These are phyloP conservation scores for Sphagnum magellanicum DNA, from an alignment of 228 moss, liverwort and hornwort genomes.

Conservation along the genomic window DNA sequence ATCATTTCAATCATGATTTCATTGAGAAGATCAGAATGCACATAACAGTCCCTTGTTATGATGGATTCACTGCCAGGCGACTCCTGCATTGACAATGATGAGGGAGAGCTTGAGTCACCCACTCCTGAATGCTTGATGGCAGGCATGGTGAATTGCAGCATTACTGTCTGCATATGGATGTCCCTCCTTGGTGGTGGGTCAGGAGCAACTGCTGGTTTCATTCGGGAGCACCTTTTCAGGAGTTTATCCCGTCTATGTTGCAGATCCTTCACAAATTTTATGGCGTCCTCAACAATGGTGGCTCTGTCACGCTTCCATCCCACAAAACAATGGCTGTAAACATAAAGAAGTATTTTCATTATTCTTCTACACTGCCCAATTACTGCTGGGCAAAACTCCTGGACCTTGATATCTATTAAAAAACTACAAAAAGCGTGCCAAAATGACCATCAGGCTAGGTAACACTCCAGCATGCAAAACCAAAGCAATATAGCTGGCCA, in stretches of 20 bases:
- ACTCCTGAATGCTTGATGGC: not conserved
- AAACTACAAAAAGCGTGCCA: no score
- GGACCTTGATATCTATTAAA: no score
- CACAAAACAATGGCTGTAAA: not conserved
- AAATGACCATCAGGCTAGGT: no score
- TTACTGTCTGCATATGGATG: conserved; percentile 11
- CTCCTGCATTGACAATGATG: not conserved
- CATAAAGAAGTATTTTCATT: no score
- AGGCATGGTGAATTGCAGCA: conserved; percentile 20
- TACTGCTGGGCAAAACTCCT: no score
- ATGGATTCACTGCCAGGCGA: no score
- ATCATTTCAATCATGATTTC: conserved; percentile 38
- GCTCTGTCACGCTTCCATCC: conserved; percentile 38
- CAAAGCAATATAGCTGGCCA: no score
- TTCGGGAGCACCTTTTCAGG: conserved; percentile 9
- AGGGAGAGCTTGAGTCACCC: conserved; percentile 10
- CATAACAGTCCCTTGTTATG: not conserved
- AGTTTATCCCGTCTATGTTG: conserved; percentile 49
- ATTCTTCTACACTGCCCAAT: no score
- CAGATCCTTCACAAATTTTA: conserved; percentile 52
- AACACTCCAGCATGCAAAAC: no score
- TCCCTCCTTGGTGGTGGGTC: conserved; percentile 8
- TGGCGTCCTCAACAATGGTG: conserved; percentile 36
- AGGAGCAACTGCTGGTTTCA: conserved; percentile 15
- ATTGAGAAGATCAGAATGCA: conserved; percentile 23